Evolutionary conservation across 495 filamentous ascomycete genomes (phyloP), one percentile per base, ranked within the genome.

Genomic region (Neurospora pannonica): DNA sequence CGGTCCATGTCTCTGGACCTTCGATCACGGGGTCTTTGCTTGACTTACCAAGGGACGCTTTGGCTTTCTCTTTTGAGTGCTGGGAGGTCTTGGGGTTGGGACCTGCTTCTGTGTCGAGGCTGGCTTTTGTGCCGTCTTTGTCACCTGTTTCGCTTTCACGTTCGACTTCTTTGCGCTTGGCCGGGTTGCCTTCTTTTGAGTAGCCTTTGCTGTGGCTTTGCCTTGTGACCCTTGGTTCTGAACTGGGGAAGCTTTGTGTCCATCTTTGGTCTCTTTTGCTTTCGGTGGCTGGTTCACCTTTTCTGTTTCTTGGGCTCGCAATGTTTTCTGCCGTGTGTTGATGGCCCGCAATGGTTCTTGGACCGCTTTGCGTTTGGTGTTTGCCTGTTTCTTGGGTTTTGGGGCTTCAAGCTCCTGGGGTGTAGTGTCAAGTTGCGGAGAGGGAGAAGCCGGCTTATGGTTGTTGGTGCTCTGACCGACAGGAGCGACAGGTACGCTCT

Each of bases 21-120:
- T 36, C 4, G 15, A 3, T 15, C 24, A 34, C 15, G 13, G 13
- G 15, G 0, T 9, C 28, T 31, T 34, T 67, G 54, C 13, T 15
- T 28, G 54, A 71, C 77, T 40, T 74, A 77, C 77, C 71, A 77
- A 39, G 13, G 77, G 76, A 34, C 39, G 72, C 71, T 79, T 79
- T 19, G 77, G 73, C 38, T 73, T 79, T 38, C 77, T 73, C 36
- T 70, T 79, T 13, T 67, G 54, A 19, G 54, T 67, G 54, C 28
- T 67, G 28, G 54, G 28, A 34, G 28, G 54, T 36, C 28, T 34
- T 36, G 73, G 71, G 19, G 10, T 70, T 13, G 39, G 34, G 21
- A n/a, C 40, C 46, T 60, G n/a, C 43, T 62, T 74, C 42, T 62
- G 70, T 39, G 34, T 24, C 1, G 34, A 39, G 8, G 42, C 54